Evolutionary conservation across 1,284 basidiomycete species (phyloP), one percentile per base, ranked within the genome.

Genomic region (Leccinum griseonigrum): DNA sequence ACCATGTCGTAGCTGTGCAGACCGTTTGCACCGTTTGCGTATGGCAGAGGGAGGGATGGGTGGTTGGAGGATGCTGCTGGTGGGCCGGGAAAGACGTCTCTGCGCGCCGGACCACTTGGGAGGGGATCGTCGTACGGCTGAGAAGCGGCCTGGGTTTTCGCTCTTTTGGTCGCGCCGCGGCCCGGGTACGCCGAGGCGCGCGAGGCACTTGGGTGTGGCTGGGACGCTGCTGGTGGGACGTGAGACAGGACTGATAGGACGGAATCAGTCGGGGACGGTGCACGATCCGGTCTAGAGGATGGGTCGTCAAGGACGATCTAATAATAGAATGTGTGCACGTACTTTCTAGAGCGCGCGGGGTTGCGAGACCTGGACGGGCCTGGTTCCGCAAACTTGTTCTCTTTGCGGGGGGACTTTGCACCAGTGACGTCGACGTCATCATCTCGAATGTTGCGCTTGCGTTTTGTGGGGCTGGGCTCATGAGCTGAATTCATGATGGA

Each of bases 191-290:
- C 70, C 64, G 72, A 68, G 46, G 64, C 34, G 66, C 75, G 63
- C 34, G 75, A 73, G 58, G 69, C 64, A 55, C 66, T 63, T 60
- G 67, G 56, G 63, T 74, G 74, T 56, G 73, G 54, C 68, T 69
- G 69, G 58, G 61, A 55, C 61, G 63, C 66, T 56, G 69, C 65
- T 53, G 75, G 72, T 66, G 78, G 66, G 52, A 70, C 70, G 66
- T 88, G 87, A 18, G 87, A 88, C 16, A 83, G 83, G 67, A 86
- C 81, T 2, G 90, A 91, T 50, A 87, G 76, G 43, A 90, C 68
- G 10, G 90, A 91, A 68, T 91, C 90, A 11, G 88, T 80, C 10
- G 90, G 90, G 2, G 90, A 92, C 26, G 78, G 75, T 18, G 80
- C 82, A 56, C 90, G 85, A 67, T 91, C 87, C 51, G 72, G 78